Evolutionary conservation across 192 early-diverging fungal genomes (phyloP), one percentile per base, ranked within the genome.

Genomic region (Coemansia sp.): DNA sequence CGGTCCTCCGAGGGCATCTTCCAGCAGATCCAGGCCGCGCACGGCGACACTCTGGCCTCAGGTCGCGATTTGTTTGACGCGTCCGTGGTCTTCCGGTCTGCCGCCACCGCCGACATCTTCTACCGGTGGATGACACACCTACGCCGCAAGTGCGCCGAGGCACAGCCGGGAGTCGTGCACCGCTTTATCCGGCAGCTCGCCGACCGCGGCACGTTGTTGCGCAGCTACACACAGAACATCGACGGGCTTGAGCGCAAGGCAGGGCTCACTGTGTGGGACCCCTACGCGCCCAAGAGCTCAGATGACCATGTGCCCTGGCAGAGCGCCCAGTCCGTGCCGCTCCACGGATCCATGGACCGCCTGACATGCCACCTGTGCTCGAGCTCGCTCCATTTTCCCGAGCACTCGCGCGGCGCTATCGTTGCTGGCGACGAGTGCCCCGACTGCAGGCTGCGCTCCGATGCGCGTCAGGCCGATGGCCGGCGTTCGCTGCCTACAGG

Each of bases 211-310:
- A 81, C 87, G 71, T 80, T 99, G 23, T 70, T 92, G 18, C 84
- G 97, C 20, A 94, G 92, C 78, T 99, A 99, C 70, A 97, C 97
- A 25, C 96, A 96, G 80, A 99, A 99, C 76, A 97, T 99, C 64
- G 97, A 99, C 66, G 91, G 92, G 51, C 84, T 99, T 7, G 95
- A 99, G 72, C 83, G 85, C 51, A 85, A 87, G 10, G 84, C 92
- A 0, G 87, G 89, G 13, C 76, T 93, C 59, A 65, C 76, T 2
- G 84, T 86, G n/a, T 82, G 71, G 69, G 72, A 77, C 59, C 81
- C 72, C 8, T 66, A 74, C 58, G 60, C 53, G 12, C 12, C 31
- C 16, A 55, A 64, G 16, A 57, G 23, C 25, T 45, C 59, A 13
- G 26, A 51, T 28, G 46, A 21, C 4, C 49, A 77, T 26, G 71